These are phyloP conservation scores for Glycine latifolia DNA, from an alignment of 306 rosid species.

Conservation along the genomic window DNA sequence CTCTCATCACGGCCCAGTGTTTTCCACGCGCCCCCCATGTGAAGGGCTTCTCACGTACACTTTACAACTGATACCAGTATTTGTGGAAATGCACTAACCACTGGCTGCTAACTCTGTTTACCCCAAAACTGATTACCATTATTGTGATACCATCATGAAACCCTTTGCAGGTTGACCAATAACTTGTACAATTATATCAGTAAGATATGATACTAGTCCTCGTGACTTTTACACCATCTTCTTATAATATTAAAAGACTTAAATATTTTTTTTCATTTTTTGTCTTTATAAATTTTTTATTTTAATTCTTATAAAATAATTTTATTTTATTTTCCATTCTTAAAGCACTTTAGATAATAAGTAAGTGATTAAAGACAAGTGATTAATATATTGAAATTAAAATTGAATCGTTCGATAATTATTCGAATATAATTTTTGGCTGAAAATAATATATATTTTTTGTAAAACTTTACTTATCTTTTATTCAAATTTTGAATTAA, in stretches of 20 bases:
- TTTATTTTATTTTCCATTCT: too few species aligned
- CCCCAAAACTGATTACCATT: constrained; percentile 43
- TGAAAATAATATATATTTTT: too few species aligned
- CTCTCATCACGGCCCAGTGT: constrained; percentile 38
- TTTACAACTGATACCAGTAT: constrained; percentile 33
- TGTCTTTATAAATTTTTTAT: too few species aligned
- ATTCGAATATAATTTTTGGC: too few species aligned
- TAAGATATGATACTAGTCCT: background rate
- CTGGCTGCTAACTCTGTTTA: constrained; percentile 51
- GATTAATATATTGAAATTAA: too few species aligned
- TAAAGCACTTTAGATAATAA: too few species aligned
- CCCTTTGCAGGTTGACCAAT: constrained; percentile 45
- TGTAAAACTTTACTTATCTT: too few species aligned
- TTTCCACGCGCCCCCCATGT: constrained; percentile 54
- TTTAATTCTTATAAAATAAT: too few species aligned
- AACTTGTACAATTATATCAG: background rate
- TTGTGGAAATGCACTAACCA: constrained; percentile 47
- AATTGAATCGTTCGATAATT: too few species aligned
- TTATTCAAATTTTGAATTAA: too few species aligned
- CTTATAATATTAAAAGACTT: background rate
- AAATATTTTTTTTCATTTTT: too few species aligned
- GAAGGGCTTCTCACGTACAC: constrained; percentile 13
- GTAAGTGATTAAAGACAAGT: too few species aligned
- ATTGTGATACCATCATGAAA: constrained; percentile 32
- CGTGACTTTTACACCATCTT: background rate